Evolutionary conservation across 2,329 filamentous ascomycete species (phyloP), one percentile per base, ranked within the genome.

Genomic region (Sporothrix euskadiensis): DNA sequence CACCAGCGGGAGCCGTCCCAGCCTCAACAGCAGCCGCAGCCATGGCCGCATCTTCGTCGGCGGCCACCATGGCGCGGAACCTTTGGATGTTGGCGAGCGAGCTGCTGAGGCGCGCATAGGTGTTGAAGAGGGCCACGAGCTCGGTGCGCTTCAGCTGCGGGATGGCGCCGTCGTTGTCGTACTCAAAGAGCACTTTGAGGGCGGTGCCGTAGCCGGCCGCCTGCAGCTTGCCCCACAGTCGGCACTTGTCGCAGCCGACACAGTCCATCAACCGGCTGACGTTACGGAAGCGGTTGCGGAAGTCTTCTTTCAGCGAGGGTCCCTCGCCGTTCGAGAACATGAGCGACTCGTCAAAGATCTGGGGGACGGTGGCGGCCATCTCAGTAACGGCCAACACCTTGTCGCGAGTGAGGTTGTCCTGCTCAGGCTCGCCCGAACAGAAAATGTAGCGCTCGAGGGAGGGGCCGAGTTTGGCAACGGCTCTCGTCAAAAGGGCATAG

Each of bases 251-350:
- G 82, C 96, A 99, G 61, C 96, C 96, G 26, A 98, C 95, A 78
- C 96, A 99, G 82, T 99, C 96, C 96, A 99, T 99, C 76, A 98
- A 87, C 56, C 96, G 90, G 81, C 93, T 97, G 75, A 99, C 93
- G 80, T 99, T 99, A 80, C 96, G 90, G 87, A 99, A 99, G 19
- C 96, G 92, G 82, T 97, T 96, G 78, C 94, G 92, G 86, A 99
- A 99, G 80, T 99, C 96, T 80, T 98, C 95, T 82, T 98, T 99
- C 73, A 99, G 84, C 2, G 89, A 93, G 2, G 92, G 88, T 1
- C 89, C 89, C 80, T 91, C 89, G 73, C 89, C 89, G 76, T 91
- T 91, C 80, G 92, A 92, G 82, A 99, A 99, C 94, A 99, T 97
- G 79, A 96, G 85, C 76, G 90, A 92, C 84, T 99, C 96, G 80